phyloP scores from a whole-genome alignment of 73 alveolate genomes.

The Tetrahymena thermophila region DNA sequence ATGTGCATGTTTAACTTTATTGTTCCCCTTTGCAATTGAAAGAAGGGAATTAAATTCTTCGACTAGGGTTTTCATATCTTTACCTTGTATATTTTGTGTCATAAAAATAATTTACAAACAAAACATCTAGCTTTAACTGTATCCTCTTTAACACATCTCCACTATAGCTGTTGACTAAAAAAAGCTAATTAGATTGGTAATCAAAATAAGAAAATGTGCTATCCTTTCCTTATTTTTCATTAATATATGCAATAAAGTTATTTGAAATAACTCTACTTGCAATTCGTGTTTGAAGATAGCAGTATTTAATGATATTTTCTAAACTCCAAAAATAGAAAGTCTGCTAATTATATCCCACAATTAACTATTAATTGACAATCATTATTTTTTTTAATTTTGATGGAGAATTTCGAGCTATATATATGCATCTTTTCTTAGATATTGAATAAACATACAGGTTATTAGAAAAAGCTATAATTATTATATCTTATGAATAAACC shows the following conservation, averaged over 20 bases:
- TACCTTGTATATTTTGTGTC: not conserved
- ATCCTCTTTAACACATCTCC: not conserved
- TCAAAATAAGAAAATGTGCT: not conserved
- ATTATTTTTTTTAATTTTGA: too few relatives aligned
- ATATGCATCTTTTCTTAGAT: not conserved
- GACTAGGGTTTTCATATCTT: not conserved
- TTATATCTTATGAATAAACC: not conserved
- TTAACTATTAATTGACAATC: not conserved
- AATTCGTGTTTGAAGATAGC: not conserved
- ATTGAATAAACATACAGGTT: not conserved
- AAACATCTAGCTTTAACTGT: not conserved
- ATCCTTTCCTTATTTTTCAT: too few relatives aligned
- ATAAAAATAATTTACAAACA: too few relatives aligned
- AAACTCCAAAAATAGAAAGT: not conserved
- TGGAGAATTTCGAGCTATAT: not conserved
- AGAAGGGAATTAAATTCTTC: not conserved
- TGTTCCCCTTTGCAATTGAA: too few relatives aligned
- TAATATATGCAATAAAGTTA: not conserved
- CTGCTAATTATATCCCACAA: too few relatives aligned
- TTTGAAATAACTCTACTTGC: not conserved
- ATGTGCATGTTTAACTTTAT: too few relatives aligned
- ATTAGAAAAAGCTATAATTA: not conserved
- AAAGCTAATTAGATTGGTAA: not conserved
- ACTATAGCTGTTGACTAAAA: not conserved
- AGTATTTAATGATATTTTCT: not conserved